These are phyloP conservation scores for Lasiodiplodia sp. DNA, from an alignment of 2,329 filamentous ascomycete species.

Conservation along the genomic window DNA sequence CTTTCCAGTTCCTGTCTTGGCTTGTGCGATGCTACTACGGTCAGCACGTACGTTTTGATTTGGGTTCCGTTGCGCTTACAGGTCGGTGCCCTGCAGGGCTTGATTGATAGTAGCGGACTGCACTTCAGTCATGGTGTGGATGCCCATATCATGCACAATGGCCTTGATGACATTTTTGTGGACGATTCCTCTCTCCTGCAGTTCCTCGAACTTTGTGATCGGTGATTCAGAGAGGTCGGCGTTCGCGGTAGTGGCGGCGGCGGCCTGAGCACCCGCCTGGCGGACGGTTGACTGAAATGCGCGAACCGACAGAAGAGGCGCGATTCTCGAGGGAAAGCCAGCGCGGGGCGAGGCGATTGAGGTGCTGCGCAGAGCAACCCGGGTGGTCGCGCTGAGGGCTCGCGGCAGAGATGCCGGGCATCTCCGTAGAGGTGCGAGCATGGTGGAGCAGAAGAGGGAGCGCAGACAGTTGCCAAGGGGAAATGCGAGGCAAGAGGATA, in stretches of 20 bases:
- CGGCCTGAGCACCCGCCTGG: conserved; percentile 30
- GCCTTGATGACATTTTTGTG: conserved; percentile 70
- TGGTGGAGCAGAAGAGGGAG: not conserved
- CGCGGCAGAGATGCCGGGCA: conserved; percentile 48
- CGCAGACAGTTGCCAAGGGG: not conserved
- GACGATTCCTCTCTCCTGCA: conserved; percentile 59
- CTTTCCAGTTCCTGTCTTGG: conserved; percentile 96
- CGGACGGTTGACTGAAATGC: conserved; percentile 18
- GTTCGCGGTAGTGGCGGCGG: conserved; percentile 26
- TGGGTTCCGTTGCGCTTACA: conserved; percentile 64
- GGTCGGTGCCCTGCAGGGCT: conserved; percentile 79
- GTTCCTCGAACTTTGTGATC: conserved; percentile 54
- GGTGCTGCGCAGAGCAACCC: conserved; percentile 15
- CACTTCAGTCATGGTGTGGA: conserved; percentile 90
- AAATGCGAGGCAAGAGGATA: not conserved
- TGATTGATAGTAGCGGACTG: conserved; percentile 84
- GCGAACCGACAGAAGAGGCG: conserved; percentile 8
- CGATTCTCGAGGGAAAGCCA: not conserved
- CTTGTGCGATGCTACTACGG: conserved; percentile 73
- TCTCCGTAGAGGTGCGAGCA: conserved; percentile 54
- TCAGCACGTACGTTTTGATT: not conserved
- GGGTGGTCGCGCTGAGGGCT: conserved; percentile 30
- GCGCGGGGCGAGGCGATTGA: not conserved
- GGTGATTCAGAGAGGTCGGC: conserved; percentile 28
- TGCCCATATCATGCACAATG: conserved; percentile 75